Evolutionary conservation across 208 protist genomes (phyloP), one percentile per base, ranked within the genome.

Genomic region (Vickermania ingenoplastis): DNA sequence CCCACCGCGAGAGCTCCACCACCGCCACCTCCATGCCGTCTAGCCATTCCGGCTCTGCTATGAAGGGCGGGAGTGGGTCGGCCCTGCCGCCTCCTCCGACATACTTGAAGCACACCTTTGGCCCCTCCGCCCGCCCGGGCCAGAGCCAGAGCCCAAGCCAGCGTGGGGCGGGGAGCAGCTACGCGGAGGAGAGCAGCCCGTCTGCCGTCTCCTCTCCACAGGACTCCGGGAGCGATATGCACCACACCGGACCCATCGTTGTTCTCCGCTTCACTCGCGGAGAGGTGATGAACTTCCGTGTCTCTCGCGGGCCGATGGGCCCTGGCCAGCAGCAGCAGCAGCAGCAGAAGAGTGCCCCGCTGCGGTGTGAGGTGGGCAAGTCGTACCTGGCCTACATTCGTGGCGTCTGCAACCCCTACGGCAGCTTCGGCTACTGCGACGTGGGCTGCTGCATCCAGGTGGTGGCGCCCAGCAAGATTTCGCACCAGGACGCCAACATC

Each of bases 391-490:
- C 50, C 50, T 54, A 54, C 50, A 54, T 54, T 13, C 24, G 24
- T 31, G 27, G 53, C 27, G 4, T 31, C 53, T 3, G 22, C 4
- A 58, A 7, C 53, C 53, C 65, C 71, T 13, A 56, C 83, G 3
- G 31, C 55, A 53, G 53, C 58, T 1, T 11, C 53, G 21, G 2
- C 61, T 21, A 5, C 57, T 17, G 13, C 36, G 1, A 26, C 58
- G n/a, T 14, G 27, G 4, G 53, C 25, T 26, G 2, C 14, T n/a
- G 11, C 25, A 21, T n/a, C 55, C 51, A 48, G 56, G 45, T n/a
- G 59, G 73, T 24, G 22, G 60, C 13, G 53, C 64, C 0, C 21
- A 66, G 50, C 50, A 61, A 3, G 50, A 53, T 1, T 25, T 41
- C 57, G 21, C 28, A 17, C 5, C 53, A 63, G 22, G 48, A 50